Evolutionary conservation across 495 filamentous ascomycete genomes (phyloP), one percentile per base, ranked within the genome.

Genomic region (Talaromyces thailandensis): DNA sequence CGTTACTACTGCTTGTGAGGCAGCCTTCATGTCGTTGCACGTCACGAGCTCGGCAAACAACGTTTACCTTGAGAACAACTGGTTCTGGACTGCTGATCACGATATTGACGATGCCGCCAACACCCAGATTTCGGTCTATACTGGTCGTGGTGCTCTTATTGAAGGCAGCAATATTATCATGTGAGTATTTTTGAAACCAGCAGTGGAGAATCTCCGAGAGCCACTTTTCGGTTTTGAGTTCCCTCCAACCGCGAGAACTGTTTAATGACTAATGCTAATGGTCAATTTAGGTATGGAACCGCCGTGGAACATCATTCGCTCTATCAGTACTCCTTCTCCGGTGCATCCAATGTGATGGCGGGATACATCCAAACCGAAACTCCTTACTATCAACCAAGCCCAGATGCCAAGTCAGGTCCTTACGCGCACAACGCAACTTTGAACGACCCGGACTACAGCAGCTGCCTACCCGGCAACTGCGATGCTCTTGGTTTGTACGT

Each of bases 321-420:
- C 1, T 92, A 92, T 69, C 89, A 96, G 70, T 95, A 93, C 78
- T 88, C 94, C 63, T 76, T 94, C 64, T 74, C 79, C 56, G 82
- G 81, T 53, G 88, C 90, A 4, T 76, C 82, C 66, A 86, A 89
- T 64, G 77, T 93, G 58, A 87, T 86, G 68, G 86, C 84, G 70
- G 87, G 88, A 21, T 83, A 88, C 70, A 86, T 93, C 68, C 91
- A 96, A 67, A 92, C 91, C 7, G 91, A 95, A 73, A 91, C 91
- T 1, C 89, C 88, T 59, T 71, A 82, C 80, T 91, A 86, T 68
- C 85, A 88, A 70, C 87, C 88, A 4, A 79, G 75, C 25, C 88
- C 89, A 16, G 73, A 78, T 61, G 87, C 85, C 9, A 77, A 78
- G 21, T 69, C 78, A 65, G 14, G 79, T 6, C 86, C 87, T 7